phyloP scores from a whole-genome alignment of 2,329 filamentous ascomycete genomes.

The Penicillium sp. region DNA sequence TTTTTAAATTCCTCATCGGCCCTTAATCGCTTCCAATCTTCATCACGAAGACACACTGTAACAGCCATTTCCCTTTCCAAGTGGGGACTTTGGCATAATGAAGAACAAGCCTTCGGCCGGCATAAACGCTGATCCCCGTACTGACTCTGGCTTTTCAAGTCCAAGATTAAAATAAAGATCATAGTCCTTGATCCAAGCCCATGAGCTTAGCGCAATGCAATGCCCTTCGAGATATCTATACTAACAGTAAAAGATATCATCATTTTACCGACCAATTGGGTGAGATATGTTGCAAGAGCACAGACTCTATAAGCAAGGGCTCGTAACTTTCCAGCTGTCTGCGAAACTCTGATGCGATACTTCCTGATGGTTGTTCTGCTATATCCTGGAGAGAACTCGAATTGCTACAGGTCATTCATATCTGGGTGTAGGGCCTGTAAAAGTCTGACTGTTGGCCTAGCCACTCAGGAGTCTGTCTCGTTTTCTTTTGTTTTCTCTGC shows the following conservation, averaged over 20 bases:
- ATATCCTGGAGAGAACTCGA: too few relatives aligned
- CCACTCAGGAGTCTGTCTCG: slow-evolving; percentile 3
- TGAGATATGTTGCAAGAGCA: too few relatives aligned
- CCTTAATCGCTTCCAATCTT: slow-evolving; percentile 50
- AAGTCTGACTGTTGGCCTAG: slow-evolving; percentile 10
- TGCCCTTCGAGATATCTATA: slow-evolving; percentile 42
- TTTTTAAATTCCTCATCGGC: slow-evolving; percentile 45
- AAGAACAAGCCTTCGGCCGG: slow-evolving; percentile 53
- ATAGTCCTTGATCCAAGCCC: slow-evolving; percentile 51
- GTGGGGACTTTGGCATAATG: slow-evolving; percentile 47
- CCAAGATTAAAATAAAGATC: slow-evolving; percentile 49
- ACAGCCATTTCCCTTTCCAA: slow-evolving; percentile 50
- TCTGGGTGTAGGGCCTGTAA: slow-evolving; percentile 19
- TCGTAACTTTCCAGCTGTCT: too few relatives aligned
- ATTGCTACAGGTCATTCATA: background rate
- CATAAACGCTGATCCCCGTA: slow-evolving; percentile 51
- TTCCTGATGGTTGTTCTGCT: too few relatives aligned
- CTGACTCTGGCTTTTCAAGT: slow-evolving; percentile 49
- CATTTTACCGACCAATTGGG: too few relatives aligned
- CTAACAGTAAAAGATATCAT: slow-evolving; percentile 11
- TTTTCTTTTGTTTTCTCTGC: too few relatives aligned
- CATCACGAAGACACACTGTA: slow-evolving; percentile 48
- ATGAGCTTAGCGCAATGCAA: slow-evolving; percentile 59
- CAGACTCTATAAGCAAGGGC: too few relatives aligned
- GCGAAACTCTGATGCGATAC: too few relatives aligned